Evolutionary conservation across 2,329 filamentous ascomycete species (phyloP).

Genomic region (Rhexocercosporidium sp.): DNA sequence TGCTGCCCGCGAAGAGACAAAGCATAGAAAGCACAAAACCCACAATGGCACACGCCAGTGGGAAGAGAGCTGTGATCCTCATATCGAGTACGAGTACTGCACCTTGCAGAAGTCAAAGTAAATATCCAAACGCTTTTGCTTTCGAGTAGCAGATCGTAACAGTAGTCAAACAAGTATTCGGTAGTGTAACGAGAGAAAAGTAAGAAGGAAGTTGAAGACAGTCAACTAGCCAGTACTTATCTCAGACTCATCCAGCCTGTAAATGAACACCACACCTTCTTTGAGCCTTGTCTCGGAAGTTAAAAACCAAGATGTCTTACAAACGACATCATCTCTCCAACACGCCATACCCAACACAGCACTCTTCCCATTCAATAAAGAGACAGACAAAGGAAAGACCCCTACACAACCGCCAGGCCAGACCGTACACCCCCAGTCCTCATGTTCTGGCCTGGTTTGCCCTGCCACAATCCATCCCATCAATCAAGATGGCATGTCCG

Average conservation of each 20-base stretch:
- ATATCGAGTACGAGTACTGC: conserved; percentile 41
- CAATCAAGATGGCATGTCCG: conserved; percentile 8
- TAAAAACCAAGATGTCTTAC: conserved; percentile 10
- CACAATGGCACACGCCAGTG: conserved; percentile 54
- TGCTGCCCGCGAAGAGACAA: conserved; percentile 65
- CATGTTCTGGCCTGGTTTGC: background rate
- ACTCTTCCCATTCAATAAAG: background rate
- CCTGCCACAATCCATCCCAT: conserved; percentile 1
- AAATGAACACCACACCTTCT: background rate
- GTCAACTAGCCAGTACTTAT: conserved; percentile 1
- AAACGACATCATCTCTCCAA: conserved; percentile 9
- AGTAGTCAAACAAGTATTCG: background rate
- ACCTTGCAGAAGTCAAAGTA: conserved; percentile 6
- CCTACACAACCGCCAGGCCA: too few species aligned
- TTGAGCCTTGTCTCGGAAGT: background rate
- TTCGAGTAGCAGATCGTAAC: background rate
- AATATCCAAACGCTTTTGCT: background rate
- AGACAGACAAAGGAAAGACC: background rate
- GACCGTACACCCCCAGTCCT: background rate
- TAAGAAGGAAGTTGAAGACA: background rate
- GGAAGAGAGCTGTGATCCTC: conserved; percentile 55
- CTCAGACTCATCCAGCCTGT: background rate
- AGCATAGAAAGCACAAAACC: conserved; percentile 64
- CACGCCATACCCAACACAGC: conserved; percentile 5
- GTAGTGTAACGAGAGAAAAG: background rate